Base-by-base conservation (phyloP, 1,139 yeast species). In the Candida sp. region DNA sequence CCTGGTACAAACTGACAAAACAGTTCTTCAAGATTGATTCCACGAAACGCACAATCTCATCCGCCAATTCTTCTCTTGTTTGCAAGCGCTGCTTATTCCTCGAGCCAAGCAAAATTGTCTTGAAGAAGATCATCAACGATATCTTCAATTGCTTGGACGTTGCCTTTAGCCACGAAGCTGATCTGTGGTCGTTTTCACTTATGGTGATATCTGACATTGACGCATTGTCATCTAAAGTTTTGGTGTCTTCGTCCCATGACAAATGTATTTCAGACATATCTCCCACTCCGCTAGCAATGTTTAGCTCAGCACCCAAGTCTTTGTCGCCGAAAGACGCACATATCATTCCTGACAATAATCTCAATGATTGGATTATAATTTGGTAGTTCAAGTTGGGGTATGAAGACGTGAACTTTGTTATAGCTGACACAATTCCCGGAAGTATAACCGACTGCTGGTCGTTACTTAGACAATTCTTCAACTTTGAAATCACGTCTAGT, bases 111-210 rank as follows among this genome's bases (percentile, higher is more conserved):
- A 68, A 48, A 3, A 69, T 44, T 44, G 65, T 57, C 57, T 68
- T 67, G 63, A 72, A 70, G 50, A 70, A 62, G 5, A 66, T 60
- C 2, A 72, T 57, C 35, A 85, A 66, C 2, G 84, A 75, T 5
- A 77, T 63, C 47, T 77, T 80, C 26, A 89, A 73, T 60, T 90
- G 94, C 32, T 73, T 70, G 2, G 87, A 73, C 0, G 93, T 86
- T 0, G 86, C 90, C 22, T 63, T 70, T 23, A 88, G 66, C 96
- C 96, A 90, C 7, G 81, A 63, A 9, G 70, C 68, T 2, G 84
- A 77, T 56, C 92, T 72, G 26, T 57, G 54, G n/a, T 52, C 55
- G 31, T 48, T 42, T 30, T 52, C 54, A n/a, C 42, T 11, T 8
- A 54, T 46, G 1, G 48, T 30, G 5, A 54, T 48, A 33, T 58